Evolutionary conservation across 768 basidiomycete species (phyloP).

Genomic region (Scleroderma citrinum): DNA sequence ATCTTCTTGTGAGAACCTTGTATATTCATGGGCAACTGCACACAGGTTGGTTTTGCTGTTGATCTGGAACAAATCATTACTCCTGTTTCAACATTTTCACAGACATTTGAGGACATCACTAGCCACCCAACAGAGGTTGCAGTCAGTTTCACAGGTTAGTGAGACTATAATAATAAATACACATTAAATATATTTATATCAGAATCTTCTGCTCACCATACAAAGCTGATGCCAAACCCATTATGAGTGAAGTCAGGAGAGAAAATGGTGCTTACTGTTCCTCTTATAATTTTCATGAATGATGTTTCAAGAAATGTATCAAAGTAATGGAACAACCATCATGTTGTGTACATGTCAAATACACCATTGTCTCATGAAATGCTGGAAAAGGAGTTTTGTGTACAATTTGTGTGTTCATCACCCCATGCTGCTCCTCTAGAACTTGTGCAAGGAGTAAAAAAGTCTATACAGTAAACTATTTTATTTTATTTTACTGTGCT

Average conservation of each 20-base stretch:
- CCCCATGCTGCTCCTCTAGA: conserved; percentile 32
- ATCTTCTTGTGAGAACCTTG: background rate
- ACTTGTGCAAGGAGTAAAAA: conserved; percentile 25
- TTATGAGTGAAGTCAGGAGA: conserved; percentile 12
- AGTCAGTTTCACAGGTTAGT: background rate
- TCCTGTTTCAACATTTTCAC: background rate
- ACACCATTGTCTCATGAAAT: conserved; percentile 20
- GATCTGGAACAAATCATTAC: background rate
- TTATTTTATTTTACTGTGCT: background rate
- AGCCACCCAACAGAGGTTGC: background rate
- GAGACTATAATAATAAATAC: no score
- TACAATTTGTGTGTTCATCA: conserved; percentile 27
- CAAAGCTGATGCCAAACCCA: conserved; percentile 19
- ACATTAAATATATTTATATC: background rate
- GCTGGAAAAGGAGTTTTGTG: conserved; percentile 26
- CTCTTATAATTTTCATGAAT: conserved; percentile 30
- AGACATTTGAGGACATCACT: background rate
- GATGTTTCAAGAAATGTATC: conserved; percentile 31
- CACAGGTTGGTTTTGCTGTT: background rate
- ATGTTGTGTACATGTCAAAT: conserved; percentile 30
- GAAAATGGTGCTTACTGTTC: conserved; percentile 14
- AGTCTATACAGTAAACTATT: conserved; percentile 19
- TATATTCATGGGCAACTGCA: background rate
- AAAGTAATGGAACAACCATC: conserved; percentile 36
- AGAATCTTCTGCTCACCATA: background rate